Evolutionary conservation across 2,329 filamentous ascomycete species (phyloP), one percentile per base, ranked within the genome.

Genomic region (Trichoderma aggressivum): DNA sequence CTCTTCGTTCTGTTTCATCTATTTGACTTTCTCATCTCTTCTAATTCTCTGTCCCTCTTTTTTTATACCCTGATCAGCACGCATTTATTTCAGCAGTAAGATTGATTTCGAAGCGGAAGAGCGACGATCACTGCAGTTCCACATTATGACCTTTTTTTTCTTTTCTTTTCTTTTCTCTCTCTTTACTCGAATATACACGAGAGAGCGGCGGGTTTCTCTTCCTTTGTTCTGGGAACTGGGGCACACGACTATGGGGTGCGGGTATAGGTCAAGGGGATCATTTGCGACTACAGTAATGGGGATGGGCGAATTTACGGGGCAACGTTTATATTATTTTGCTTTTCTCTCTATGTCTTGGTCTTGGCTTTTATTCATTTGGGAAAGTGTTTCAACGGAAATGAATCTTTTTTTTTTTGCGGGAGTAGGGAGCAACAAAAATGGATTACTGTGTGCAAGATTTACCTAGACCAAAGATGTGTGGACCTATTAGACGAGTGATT

Each of bases 371-470:
- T 58, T 58, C 63, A 66, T 26, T 58, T 66, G 50, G 63, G 50
- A 56, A 56, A 66, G 53, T 39, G 63, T 66, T 36, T 66, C 26
- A 58, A 66, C 50, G 63, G 53, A 53, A 66, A 30, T n/a, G 63
- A 58, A 39, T 58, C 24, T 58, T 58, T 56, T 43, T 36, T 36
- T 43, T 39, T 32, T 28, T 39, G 50, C 63, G 36, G 55, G 55
- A 60, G 55, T 68, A 68, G 65, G 65, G 56, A 68, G 55, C 43
- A 68, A 58, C 32, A 66, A 58, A 47, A 66, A 66, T 39, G 63
- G 63, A 66, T 50, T 63, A 63, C 39, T 63, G 43, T 58, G 55
- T 30, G 47, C 47, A 53, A 32, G 21, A 21, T 26, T 56, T 58
- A 58, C 47, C 53, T 65, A 55, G 47, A 39, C 47, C 43, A 36